Evolutionary conservation across 1,139 yeast species (phyloP).

Genomic region (Magnusiomyces sp.): DNA sequence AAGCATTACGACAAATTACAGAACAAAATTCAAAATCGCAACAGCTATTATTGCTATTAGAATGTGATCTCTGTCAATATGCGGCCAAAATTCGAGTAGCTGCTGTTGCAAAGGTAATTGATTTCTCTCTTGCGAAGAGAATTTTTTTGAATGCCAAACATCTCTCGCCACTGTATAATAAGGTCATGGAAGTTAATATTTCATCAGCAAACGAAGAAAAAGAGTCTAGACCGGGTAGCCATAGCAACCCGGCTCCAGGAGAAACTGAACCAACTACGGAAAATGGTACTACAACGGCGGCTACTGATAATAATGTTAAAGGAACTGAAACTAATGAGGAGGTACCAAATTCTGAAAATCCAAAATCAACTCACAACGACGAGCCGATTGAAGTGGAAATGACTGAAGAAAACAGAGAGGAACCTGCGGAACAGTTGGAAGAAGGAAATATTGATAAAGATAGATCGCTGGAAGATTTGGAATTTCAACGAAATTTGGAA

Average conservation of each 20-base stretch:
- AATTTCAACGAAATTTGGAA: too few relatives aligned
- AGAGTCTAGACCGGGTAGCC: neutral
- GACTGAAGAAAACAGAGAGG: neutral
- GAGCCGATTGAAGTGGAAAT: too few relatives aligned
- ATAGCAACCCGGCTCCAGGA: too few relatives aligned
- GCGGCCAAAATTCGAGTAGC: constrained; percentile 23
- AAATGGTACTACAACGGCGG: too few relatives aligned
- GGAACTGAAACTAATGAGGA: too few relatives aligned
- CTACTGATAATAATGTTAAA: too few relatives aligned
- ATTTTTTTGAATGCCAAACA: constrained; percentile 21
- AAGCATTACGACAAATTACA: constrained; percentile 6
- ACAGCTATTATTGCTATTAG: constrained; percentile 9
- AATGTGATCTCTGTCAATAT: constrained; percentile 15
- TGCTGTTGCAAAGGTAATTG: constrained; percentile 18
- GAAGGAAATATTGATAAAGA: too few relatives aligned
- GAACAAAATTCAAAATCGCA: constrained; percentile 6
- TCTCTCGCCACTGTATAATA: constrained; percentile 16
- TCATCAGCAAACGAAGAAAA: neutral
- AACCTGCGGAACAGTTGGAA: neutral
- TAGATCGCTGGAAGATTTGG: too few relatives aligned
- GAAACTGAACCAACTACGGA: too few relatives aligned
- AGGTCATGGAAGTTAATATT: constrained; percentile 10
- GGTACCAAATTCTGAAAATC: too few relatives aligned
- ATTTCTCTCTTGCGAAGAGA: constrained; percentile 16
- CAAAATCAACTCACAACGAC: too few relatives aligned